Percentiles rank a stretch among this genome's conserved stretches.
These are phyloP conservation scores for Trichoderma endophyticum DNA, from an alignment of 2,329 filamentous ascomycete genomes.

Conservation along the genomic window DNA sequence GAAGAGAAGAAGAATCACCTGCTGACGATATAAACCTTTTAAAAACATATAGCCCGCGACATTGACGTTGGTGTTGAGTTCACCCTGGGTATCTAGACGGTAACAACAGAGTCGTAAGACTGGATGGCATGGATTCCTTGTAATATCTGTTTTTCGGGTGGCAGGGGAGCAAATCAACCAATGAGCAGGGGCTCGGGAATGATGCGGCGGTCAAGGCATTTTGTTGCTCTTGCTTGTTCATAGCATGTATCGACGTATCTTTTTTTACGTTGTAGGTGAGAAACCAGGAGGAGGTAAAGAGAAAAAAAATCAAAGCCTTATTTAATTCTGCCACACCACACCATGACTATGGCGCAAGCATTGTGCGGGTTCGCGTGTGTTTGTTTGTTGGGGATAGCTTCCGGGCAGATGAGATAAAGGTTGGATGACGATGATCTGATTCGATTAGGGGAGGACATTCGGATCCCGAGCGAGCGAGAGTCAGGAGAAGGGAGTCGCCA, in stretches of 20 bases:
- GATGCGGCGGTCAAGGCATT: constrained; percentile 14
- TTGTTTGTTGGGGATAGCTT: neutral
- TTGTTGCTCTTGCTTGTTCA: constrained; percentile 7
- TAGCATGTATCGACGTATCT: constrained; percentile 6
- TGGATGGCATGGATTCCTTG: constrained; percentile 22
- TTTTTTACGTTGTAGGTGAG: constrained; percentile 4
- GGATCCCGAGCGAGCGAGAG: neutral
- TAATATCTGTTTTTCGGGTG: constrained; percentile 27
- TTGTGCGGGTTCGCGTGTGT: neutral
- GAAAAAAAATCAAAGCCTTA: neutral
- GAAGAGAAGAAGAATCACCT: neutral
- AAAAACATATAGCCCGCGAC: constrained; percentile 64
- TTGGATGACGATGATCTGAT: neutral
- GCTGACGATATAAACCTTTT: neutral
- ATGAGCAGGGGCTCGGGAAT: constrained; percentile 18
- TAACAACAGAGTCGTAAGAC: constrained; percentile 13
- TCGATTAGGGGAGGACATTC: neutral
- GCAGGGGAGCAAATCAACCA: constrained; percentile 20
- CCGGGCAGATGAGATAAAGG: neutral
- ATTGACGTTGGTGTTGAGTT: constrained; percentile 98
- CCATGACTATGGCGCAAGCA: neutral
- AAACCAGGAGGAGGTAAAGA: neutral
- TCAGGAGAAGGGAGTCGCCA: neutral
- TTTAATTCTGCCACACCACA: neutral
- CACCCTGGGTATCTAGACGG: constrained; percentile 79